Percentiles rank a stretch among this genome's conserved stretches.
Evolutionary conservation across 345 rosid genomes (phyloP).

Genomic region (Aquilaria malaccensis): DNA sequence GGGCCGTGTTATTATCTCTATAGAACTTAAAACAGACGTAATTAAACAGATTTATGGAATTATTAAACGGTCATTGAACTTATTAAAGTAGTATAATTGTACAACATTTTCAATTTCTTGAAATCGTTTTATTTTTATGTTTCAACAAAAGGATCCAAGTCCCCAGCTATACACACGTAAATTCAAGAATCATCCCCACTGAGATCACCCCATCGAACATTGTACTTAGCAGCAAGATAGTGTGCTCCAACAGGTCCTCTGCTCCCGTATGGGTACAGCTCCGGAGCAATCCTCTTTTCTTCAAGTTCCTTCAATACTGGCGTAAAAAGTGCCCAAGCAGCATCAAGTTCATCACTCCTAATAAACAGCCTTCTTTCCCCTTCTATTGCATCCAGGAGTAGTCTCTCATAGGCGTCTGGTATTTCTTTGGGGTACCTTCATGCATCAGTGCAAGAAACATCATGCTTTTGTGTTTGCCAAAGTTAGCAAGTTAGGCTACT

Average conservation of each 20-base stretch:
- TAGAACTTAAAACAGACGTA: too few relatives aligned
- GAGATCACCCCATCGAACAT: constrained; percentile 90
- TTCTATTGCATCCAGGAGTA: constrained; percentile 76
- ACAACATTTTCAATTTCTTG: too few relatives aligned
- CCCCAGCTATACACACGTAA: too few relatives aligned
- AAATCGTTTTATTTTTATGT: too few relatives aligned
- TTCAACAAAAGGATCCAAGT: too few relatives aligned
- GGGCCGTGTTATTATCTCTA: too few relatives aligned
- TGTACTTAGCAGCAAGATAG: constrained; percentile 88
- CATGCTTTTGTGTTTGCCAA: too few relatives aligned
- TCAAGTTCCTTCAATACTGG: constrained; percentile 70
- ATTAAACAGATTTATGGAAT: too few relatives aligned
- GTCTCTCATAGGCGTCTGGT: constrained; percentile 91
- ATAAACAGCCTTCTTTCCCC: constrained; percentile 81
- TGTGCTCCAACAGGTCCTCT: constrained; percentile 88
- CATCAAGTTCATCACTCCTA: constrained; percentile 88
- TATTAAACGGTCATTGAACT: too few relatives aligned
- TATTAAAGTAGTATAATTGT: too few relatives aligned
- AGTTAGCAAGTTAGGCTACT: too few relatives aligned
- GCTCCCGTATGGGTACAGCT: constrained; percentile 86
- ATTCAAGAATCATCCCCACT: constrained; percentile 30
- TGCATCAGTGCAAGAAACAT: too few relatives aligned
- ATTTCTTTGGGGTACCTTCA: constrained; percentile 66
- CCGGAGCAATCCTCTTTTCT: constrained; percentile 58
- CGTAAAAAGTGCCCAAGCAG: constrained; percentile 78